Evolutionary conservation across 2,329 filamentous ascomycete species (phyloP).

Genomic region (Sclerotinia sclerotiorum): DNA sequence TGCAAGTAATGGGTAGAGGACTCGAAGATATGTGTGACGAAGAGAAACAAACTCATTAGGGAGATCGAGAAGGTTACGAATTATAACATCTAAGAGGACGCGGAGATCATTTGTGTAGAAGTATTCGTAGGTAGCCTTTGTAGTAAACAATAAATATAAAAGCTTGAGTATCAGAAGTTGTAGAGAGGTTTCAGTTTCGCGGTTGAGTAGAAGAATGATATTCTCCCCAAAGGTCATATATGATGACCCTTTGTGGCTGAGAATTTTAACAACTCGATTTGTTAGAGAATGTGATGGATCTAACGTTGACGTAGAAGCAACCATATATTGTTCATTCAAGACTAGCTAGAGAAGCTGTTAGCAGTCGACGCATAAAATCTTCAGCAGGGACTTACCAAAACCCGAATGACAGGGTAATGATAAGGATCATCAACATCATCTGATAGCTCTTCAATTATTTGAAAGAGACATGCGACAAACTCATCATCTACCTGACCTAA

Average conservation of each 20-base stretch:
- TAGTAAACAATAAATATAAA: slow-evolving; percentile 93
- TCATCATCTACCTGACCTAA: slow-evolving; percentile 73
- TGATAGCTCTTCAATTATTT: slow-evolving; percentile 82
- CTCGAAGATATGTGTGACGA: slow-evolving; percentile 90
- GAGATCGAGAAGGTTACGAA: slow-evolving; percentile 93
- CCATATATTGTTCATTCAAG: slow-evolving; percentile 97
- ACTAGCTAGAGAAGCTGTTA: slow-evolving; percentile 65
- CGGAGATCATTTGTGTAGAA: slow-evolving; percentile 98
- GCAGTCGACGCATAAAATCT: slow-evolving; percentile 14
- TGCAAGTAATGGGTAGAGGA: slow-evolving; percentile 84
- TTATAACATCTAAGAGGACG: slow-evolving; percentile 91
- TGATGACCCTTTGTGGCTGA: slow-evolving; percentile 74
- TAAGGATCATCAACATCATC: slow-evolving; percentile 90
- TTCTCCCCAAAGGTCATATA: slow-evolving; percentile 98
- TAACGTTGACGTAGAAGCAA: slow-evolving; percentile 55
- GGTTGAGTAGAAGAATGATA: slow-evolving; percentile 89
- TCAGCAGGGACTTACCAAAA: slow-evolving; percentile 63
- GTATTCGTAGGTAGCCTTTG: slow-evolving; percentile 87
- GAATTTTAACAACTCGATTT: slow-evolving; percentile 88
- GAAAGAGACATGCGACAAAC: slow-evolving; percentile 81
- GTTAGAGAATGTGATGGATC: slow-evolving; percentile 59
- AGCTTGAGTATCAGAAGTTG: slow-evolving; percentile 97
- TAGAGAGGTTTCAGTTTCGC: slow-evolving; percentile 89
- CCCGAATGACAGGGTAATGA: slow-evolving; percentile 91
- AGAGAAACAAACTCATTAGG: slow-evolving; percentile 77